phyloP scores from a whole-genome alignment of 2,329 filamentous ascomycete genomes.

The Ilyonectria sp. region DNA sequence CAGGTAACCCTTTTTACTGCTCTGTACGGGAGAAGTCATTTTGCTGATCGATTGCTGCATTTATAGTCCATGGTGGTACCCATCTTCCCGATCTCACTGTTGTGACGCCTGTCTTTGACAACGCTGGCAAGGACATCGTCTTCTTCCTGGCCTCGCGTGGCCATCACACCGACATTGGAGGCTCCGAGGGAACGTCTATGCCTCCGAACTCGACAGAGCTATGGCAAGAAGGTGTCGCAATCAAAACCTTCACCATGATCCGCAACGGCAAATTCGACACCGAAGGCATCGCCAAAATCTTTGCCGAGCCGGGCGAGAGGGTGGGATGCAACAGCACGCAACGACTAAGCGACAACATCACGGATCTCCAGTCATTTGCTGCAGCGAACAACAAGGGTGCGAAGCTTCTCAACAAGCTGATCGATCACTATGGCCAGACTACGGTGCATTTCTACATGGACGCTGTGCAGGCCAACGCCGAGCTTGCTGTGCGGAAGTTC shows the following conservation, averaged over 20 bases:
- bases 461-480: conserved; percentile 85
- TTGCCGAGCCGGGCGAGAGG: conserved; percentile 52
- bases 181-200: conserved; percentile 35
- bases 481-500: conserved; percentile 79
- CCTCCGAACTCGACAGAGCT: conserved; percentile 71
- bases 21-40: neutral
- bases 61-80: conserved; percentile 8
- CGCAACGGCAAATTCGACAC: conserved; percentile 42
- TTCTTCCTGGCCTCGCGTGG: conserved; percentile 38
- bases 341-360: conserved; percentile 85
- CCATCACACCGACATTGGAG: conserved; percentile 37
- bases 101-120: conserved; percentile 36
- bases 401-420: conserved; percentile 80
- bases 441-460: conserved; percentile 88
- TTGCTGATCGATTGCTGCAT: neutral
- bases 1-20: conserved; percentile 8
- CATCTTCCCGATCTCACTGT: conserved; percentile 35
- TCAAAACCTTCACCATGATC: conserved; percentile 55
- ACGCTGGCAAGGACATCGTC: conserved; percentile 26
- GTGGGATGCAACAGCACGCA: conserved; percentile 67
- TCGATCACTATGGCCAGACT: conserved; percentile 82
- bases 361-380: conserved; percentile 87
- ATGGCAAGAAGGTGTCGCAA: conserved; percentile 70
- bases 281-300: conserved; percentile 73
- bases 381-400: conserved; percentile 90